Conservation (phyloP, 2,329 filamentous ascomycete species). For the Aspergillus fumigatiaffinis region DNA sequence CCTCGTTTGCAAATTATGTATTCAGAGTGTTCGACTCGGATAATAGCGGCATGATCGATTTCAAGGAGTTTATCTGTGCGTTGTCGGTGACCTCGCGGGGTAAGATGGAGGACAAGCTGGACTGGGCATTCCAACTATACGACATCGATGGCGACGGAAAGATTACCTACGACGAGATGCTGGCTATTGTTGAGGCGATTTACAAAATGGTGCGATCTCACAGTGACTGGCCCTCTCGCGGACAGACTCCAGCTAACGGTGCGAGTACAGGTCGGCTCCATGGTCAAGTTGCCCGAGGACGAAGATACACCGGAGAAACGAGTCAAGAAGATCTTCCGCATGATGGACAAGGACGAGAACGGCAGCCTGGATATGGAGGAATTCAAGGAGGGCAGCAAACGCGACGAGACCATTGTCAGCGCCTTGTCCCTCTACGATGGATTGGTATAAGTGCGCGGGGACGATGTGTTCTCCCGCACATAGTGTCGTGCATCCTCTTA, state of each 20-base stretch:
- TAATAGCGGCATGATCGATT: conserved; percentile 96
- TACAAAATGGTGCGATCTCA: conserved; percentile 84
- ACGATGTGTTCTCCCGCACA: not conserved
- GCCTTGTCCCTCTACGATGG: conserved; percentile 95
- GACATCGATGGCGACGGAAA: conserved; percentile 99
- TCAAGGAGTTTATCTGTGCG: conserved; percentile 99
- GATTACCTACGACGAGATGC: conserved; percentile 99
- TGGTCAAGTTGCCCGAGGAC: conserved; percentile 98
- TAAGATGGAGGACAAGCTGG: conserved; percentile 98
- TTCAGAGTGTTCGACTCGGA: conserved; percentile 99
- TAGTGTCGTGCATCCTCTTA: not conserved
- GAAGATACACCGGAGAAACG: conserved; percentile 99
- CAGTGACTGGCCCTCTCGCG: conserved; percentile 1
- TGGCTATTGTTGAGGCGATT: conserved; percentile 97
- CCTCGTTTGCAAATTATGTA: conserved; percentile 96
- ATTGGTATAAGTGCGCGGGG: conserved; percentile 60
- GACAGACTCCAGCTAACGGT: conserved; percentile 5
- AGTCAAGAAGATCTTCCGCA: conserved; percentile 95
- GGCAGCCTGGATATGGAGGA: conserved; percentile 94
- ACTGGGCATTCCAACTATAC: conserved; percentile 99
- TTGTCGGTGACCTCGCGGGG: conserved; percentile 93
- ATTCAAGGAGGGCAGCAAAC: conserved; percentile 98
- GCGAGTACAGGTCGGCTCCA: conserved; percentile 75
- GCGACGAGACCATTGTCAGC: conserved; percentile 97
- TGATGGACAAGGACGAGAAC: conserved; percentile 99